Evolutionary conservation across 2,329 filamentous ascomycete species (phyloP), one percentile per base, ranked within the genome.

Genomic region (Fusarium zealandicum): DNA sequence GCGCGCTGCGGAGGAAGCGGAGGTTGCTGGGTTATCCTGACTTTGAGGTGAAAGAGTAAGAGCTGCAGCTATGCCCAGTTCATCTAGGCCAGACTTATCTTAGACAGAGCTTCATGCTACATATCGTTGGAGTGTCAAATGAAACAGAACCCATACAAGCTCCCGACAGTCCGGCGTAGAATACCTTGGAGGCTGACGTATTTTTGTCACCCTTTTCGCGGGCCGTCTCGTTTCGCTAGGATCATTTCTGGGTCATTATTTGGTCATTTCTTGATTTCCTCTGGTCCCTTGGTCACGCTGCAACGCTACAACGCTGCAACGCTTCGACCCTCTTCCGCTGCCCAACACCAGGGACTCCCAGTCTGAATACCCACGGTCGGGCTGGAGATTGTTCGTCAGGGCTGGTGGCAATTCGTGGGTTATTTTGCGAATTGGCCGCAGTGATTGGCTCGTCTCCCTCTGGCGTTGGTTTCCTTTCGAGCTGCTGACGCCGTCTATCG

Each of bases 391-490:
- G 40, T 38, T 53, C 35, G 52, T 30, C 32, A 25, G 32, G 39
- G 11, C 48, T 17, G 39, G 48, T 51, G 48, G 48, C 48, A 30
- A 51, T 44, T 43, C 32, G 18, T 25, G 39, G 28, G 16, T 37
- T 8, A 13, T 41, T 32, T 25, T 36, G 40, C 38, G 50, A 68
- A 68, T 68, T 68, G 63, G 39, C 31, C 11, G 6, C 37, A 11
- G n/a, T 62, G 63, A 68, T 68, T 67, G 65, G 65, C 20, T 25
- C 14, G 37, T 37, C 4, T 41, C 16, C 40, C 33, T 22, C 53
- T 18, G 44, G 22, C 25, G 16, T 22, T n/a, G 35, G 16, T 25
- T 37, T 44, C 13, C 25, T 47, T 25, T 2, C 5, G 42, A 42
- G 39, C 42, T 33, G 51, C 38, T 50, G 35, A 45, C 44, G 27